Percentiles rank a stretch among this genome's conserved stretches.
phyloP scores from a whole-genome alignment of 345 rosid genomes.

The Aegle marmelos region DNA sequence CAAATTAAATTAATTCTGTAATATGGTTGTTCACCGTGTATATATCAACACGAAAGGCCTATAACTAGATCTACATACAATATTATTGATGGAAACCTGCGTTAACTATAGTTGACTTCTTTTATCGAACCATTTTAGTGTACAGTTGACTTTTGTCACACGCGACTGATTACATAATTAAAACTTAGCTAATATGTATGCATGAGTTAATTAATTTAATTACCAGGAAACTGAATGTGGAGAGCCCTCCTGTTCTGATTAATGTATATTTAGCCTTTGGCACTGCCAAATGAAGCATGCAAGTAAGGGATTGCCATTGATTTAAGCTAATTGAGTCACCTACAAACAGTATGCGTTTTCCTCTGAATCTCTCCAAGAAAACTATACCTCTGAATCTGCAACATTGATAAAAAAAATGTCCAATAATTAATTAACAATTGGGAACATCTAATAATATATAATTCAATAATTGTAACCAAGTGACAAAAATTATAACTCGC shows the following conservation, averaged over 20 bases:
- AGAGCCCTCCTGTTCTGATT: slow-evolving; percentile 16
- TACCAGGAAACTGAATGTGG: slow-evolving; percentile 32
- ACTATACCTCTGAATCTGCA: slow-evolving; percentile 35
- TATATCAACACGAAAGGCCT: background rate
- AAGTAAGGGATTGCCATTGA: slow-evolving; percentile 48
- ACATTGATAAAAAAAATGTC: background rate
- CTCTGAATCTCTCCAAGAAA: slow-evolving; percentile 29
- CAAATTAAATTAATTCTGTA: background rate
- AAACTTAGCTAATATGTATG: background rate
- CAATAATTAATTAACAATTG: too few species aligned
- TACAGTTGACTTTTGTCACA: background rate
- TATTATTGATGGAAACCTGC: too few species aligned
- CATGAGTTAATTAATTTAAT: background rate
- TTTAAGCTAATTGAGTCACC: slow-evolving; percentile 51
- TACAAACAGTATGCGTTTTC: slow-evolving; percentile 50
- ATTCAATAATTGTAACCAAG: background rate
- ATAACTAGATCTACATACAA: background rate
- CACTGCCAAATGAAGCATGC: slow-evolving; percentile 39
- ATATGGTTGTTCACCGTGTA: too few species aligned
- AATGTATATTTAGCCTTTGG: slow-evolving; percentile 24
- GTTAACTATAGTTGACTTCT: background rate
- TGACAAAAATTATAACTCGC: background rate
- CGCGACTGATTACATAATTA: background rate
- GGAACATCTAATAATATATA: background rate
- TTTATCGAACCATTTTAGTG: background rate